A percentile compares a stretch with the other conserved stretches of the same genome.
Evolutionary conservation across 1,284 basidiomycete genomes (phyloP).

Genomic region (Rhizoctonia solani): DNA sequence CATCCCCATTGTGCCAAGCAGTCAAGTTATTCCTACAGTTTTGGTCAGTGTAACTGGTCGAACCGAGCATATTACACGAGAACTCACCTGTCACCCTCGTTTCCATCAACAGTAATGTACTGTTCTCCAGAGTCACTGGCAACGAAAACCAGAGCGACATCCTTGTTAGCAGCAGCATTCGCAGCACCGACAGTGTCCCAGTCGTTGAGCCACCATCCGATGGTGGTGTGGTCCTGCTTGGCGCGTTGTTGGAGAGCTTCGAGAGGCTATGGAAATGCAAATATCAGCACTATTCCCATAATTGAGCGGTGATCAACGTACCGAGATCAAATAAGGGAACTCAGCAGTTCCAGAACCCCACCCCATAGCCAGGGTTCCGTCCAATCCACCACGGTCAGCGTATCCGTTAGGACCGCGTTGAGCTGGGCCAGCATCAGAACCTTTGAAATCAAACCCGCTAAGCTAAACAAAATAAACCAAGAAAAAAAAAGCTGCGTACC

Average conservation of each 20-base stretch:
- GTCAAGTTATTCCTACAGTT: conserved; percentile 51
- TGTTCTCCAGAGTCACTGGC: conserved; percentile 49
- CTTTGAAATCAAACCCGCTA: not conserved
- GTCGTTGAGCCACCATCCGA: conserved; percentile 51
- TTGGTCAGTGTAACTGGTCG: not conserved
- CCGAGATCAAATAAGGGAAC: conserved; percentile 53
- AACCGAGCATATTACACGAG: not conserved
- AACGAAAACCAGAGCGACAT: conserved; percentile 50
- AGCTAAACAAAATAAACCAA: not conserved
- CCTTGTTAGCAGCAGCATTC: conserved; percentile 41
- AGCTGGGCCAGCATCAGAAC: conserved; percentile 49
- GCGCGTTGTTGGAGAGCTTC: conserved; percentile 51
- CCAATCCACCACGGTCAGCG: conserved; percentile 51
- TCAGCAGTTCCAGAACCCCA: conserved; percentile 54
- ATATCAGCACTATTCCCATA: not conserved
- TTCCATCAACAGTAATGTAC: conserved; percentile 50
- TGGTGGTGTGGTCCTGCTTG: conserved; percentile 46
- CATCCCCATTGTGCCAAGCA: conserved; percentile 52
- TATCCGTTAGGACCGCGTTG: conserved; percentile 52
- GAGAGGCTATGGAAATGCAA: conserved; percentile 43
- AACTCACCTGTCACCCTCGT: conserved; percentile 47
- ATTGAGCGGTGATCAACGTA: conserved; percentile 49
- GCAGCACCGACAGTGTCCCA: conserved; percentile 44
- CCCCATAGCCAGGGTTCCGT: conserved; percentile 52
- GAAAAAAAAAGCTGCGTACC: conserved; percentile 34